phyloP scores from a whole-genome alignment of 2,329 filamentous ascomycete species.

The Xylaria digitata region DNA sequence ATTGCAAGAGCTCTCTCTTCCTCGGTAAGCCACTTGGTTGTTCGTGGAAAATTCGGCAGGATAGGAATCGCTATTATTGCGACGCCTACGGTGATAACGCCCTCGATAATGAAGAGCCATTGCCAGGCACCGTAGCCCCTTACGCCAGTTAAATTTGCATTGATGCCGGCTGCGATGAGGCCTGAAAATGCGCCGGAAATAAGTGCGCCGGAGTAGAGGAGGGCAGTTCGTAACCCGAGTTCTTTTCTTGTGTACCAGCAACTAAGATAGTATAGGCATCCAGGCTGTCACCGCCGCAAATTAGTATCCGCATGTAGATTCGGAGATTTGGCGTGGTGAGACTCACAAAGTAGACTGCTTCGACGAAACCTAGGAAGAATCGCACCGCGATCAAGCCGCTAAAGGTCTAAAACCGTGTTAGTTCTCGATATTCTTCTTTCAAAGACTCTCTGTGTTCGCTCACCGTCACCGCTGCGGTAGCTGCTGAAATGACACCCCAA shows the following conservation, averaged over 20 bases:
- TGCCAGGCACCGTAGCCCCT: constrained; percentile 70
- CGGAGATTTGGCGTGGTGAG: not conserved
- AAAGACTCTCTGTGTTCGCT: constrained; percentile 1
- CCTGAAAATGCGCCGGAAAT: constrained; percentile 79
- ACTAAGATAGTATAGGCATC: constrained; percentile 71
- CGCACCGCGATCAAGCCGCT: constrained; percentile 55
- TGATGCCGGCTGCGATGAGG: constrained; percentile 72
- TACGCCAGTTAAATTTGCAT: constrained; percentile 69
- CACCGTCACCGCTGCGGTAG: constrained; percentile 52
- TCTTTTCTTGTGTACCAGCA: constrained; percentile 78
- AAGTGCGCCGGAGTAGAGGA: constrained; percentile 75
- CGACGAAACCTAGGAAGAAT: constrained; percentile 58
- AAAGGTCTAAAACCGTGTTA: constrained; percentile 44
- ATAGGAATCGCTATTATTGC: constrained; percentile 68
- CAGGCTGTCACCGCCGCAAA: constrained; percentile 54
- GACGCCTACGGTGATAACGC: constrained; percentile 70
- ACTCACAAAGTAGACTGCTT: constrained; percentile 59
- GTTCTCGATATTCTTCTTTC: not conserved
- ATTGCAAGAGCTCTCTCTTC: constrained; percentile 67
- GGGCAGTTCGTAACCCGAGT: constrained; percentile 71
- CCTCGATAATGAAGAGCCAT: constrained; percentile 78
- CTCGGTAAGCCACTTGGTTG: constrained; percentile 66
- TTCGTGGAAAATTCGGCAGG: constrained; percentile 75
- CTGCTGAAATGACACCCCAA: constrained; percentile 60
- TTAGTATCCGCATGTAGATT: constrained; percentile 3